Conservation (phyloP, 768 basidiomycete genomes). For the Boletus vermiculosoides region DNA sequence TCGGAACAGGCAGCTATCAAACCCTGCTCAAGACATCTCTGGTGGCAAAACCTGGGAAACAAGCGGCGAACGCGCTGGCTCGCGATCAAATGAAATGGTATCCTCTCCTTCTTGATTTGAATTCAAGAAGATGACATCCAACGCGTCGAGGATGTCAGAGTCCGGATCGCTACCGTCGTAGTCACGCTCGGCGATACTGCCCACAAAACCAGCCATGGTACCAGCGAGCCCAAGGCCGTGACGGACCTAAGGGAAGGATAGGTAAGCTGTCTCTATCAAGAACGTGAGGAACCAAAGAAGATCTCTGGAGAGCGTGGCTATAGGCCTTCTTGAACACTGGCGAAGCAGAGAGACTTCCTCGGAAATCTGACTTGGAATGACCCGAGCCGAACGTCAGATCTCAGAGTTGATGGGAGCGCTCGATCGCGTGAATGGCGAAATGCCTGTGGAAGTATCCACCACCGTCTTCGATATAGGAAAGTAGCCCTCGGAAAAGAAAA, state of each 20-base stretch:
- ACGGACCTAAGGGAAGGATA: slow-evolving; percentile 48
- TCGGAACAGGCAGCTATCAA: too few species aligned
- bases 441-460: slow-evolving; percentile 24
- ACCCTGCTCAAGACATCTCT: too few species aligned
- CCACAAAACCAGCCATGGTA: slow-evolving; percentile 62
- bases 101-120: slow-evolving; percentile 40
- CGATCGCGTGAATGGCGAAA: slow-evolving; percentile 23
- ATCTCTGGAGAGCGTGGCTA: neutral
- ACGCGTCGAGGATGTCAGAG: slow-evolving; percentile 78
- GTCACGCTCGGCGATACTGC: slow-evolving; percentile 43
- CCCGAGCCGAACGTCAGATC: slow-evolving; percentile 25
- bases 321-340: slow-evolving; percentile 37
- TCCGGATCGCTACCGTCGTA: slow-evolving; percentile 61
- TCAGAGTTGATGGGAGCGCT: slow-evolving; percentile 3
- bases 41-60: slow-evolving; percentile 17
- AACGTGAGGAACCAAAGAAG: neutral
- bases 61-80: neutral
- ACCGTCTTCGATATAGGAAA: slow-evolving; percentile 16
- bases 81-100: slow-evolving; percentile 33
- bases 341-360: slow-evolving; percentile 8
- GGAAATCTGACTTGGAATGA: slow-evolving; percentile 31
- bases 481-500: neutral
- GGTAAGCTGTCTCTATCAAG: slow-evolving; percentile 22
- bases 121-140: slow-evolving; percentile 47
- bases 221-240: slow-evolving; percentile 49